Percentiles rank a stretch among this genome's conserved stretches.
Evolutionary conservation across 345 rosid genomes (phyloP).

Genomic region (Xanthoceras sorbifolium): DNA sequence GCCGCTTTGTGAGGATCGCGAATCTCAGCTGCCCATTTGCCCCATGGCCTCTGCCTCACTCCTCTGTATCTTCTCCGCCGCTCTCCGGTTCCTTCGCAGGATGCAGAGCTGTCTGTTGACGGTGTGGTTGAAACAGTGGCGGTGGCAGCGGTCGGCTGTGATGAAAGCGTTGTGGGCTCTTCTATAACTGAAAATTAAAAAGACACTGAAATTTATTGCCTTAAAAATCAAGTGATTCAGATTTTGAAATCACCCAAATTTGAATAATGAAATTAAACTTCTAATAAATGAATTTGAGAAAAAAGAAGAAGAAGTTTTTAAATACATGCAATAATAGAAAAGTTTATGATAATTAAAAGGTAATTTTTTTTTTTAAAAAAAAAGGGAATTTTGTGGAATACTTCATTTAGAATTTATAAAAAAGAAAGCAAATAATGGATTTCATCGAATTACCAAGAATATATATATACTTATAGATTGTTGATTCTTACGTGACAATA

Average conservation of each 20-base stretch:
- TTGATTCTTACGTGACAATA: conserved; percentile 10
- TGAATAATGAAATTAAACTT: neutral
- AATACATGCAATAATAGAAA: conserved; percentile 26
- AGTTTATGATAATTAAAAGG: neutral
- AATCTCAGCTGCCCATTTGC: conserved; percentile 93
- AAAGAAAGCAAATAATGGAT: neutral
- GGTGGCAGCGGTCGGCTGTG: conserved; percentile 14
- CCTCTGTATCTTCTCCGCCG: conserved; percentile 72
- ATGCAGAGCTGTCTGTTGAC: conserved; percentile 17
- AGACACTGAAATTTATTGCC: neutral
- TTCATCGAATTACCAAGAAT: neutral
- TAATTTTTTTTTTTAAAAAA: neutral
- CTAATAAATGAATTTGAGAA: conserved; percentile 11
- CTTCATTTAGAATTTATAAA: neutral
- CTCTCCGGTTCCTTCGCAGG: conserved; percentile 45
- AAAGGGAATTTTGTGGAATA: neutral
- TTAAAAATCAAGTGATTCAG: conserved; percentile 18
- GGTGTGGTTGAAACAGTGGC: conserved; percentile 14
- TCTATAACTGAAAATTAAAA: conserved; percentile 26
- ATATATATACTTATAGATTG: neutral
- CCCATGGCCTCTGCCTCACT: conserved; percentile 90
- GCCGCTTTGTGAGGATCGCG: conserved; percentile 85
- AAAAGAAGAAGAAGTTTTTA: neutral
- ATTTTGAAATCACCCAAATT: neutral
- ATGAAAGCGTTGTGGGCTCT: conserved; percentile 28